Conservation (phyloP, 2,329 filamentous ascomycete genomes). For the Penicillium sp. region DNA sequence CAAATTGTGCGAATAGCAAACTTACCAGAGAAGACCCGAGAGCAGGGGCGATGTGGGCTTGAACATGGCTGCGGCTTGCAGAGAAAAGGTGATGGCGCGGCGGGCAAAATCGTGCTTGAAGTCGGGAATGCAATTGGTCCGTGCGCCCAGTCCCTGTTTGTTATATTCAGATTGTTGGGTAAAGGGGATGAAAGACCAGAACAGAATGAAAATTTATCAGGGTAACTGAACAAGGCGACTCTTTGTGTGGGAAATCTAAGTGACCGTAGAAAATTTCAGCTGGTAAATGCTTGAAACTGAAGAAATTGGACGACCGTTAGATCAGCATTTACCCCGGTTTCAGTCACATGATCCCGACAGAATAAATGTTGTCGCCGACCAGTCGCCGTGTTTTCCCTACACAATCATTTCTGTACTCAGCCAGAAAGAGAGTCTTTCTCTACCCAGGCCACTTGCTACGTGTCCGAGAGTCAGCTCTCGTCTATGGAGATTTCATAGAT, state of each 20-base stretch:
- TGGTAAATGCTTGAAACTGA: no score
- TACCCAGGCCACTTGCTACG: constrained; percentile 14
- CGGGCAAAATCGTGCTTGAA: constrained; percentile 31
- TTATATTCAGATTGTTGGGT: constrained; percentile 4
- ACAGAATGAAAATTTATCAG: background rate
- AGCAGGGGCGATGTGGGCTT: constrained; percentile 75
- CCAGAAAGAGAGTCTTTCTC: constrained; percentile 11
- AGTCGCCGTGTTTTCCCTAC: constrained; percentile 10
- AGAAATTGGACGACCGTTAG: background rate
- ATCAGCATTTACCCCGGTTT: constrained; percentile 22
- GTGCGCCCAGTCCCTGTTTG: constrained; percentile 19
- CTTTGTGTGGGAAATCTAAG: background rate
- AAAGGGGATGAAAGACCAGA: background rate
- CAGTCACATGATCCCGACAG: constrained; percentile 30
- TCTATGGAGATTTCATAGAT: constrained; percentile 32
- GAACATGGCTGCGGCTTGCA: constrained; percentile 66
- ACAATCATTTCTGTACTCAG: constrained; percentile 10
- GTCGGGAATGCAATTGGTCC: constrained; percentile 30
- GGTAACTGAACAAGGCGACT: background rate
- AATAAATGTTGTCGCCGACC: constrained; percentile 24
- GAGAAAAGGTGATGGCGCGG: constrained; percentile 14
- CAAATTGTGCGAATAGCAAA: background rate
- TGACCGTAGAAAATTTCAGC: background rate
- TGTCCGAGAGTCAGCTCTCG: constrained; percentile 12
- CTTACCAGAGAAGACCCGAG: constrained; percentile 80